Evolutionary conservation across 1,139 yeast genomes (phyloP), one percentile per base, ranked within the genome.

Genomic region (Chernovozyma sophiae-reginae): DNA sequence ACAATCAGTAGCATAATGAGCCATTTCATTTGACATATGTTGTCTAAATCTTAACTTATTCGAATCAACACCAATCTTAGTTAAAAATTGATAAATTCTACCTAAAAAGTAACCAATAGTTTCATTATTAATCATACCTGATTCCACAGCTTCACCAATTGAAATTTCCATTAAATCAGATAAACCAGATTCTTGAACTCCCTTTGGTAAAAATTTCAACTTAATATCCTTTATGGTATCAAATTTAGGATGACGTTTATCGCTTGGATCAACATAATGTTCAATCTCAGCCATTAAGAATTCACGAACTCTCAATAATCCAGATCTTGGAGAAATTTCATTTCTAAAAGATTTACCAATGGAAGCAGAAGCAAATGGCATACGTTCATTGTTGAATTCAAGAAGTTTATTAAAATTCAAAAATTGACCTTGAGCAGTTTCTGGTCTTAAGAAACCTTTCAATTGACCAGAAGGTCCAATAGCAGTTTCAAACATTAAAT

Each of bases 351-450:
- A 90, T 65, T 94, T 94, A 58, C 99, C 99, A 57, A 94, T 87
- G 30, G 97, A 86, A 33, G 98, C 98, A 43, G 97, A 87, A 14
- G 99, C 99, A 65, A 94, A 94, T 41, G 99, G 99, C 92, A 94
- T 90, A 65, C 83, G 86, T 60, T 85, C 81, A 68, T 94, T 94
- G 77, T 94, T 94, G 74, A 82, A 86, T 55, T 94, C 98, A 55
- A 89, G 79, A 56, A 94, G 76, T 69, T 92, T 92, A 69, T 79
- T 77, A 66, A 94, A 94, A 75, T 94, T 94, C 58, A 94, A 75
- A 65, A 94, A 94, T 68, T 94, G 98, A 55, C 99, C 98, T 72
- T 94, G 99, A 22, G 99, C 99, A 44, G 99, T 94, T 71, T 94
- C 99, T 41, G 99, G 99, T 67, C 99, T 82, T 58, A 94, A 70